Base-by-base conservation (phyloP, 768 basidiomycete genomes). In the Lentinula boryana region DNA sequence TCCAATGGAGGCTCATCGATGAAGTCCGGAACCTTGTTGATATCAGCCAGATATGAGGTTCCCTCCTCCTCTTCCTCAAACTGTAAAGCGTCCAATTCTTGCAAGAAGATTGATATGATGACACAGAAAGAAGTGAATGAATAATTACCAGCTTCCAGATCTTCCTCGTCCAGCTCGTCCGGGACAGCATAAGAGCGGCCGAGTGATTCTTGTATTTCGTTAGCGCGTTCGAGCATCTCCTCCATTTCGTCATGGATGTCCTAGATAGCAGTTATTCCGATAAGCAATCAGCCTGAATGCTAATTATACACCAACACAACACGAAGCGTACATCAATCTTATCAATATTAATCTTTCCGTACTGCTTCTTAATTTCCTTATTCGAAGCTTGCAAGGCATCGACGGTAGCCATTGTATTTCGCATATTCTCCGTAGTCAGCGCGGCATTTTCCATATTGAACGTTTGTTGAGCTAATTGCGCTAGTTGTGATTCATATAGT, bases 391-490 rank as follows among this genome's bases (percentile, higher is more conserved):
- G 85, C 95, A 99, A 98, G 5, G 95, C 97, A 65, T 97, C 93
- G 32, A 98, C 85, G 0, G 97, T 98, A 12, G 93, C 96, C 96
- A 99, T 98, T 68, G 97, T 98, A 71, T 98, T 98, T 64, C 93
- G 86, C 68, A 98, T 74, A 73, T 98, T 98, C 76, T 98, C 97
- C n/a, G 96, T 98, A 8, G 93, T 88, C 68, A 98, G 85, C 13
- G 91, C 84, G 12, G 95, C 90, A 58, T 91, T 94, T 76, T 99
- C 95, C 91, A 98, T 98, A 75, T 99, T 98, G 79, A 93, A 98
- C 23, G 92, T 88, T 72, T 98, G 97, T 71, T 98, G 97, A 32
- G 89, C 79, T 15, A 99, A 81, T 72, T 97, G 94, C 8, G 85
- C 81, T 41, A 98, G 82, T 72, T 99, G 97, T 13, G 79, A 81